Base-by-base conservation (phyloP, 495 filamentous ascomycete genomes). In the Beverwykella pulmonaria region DNA sequence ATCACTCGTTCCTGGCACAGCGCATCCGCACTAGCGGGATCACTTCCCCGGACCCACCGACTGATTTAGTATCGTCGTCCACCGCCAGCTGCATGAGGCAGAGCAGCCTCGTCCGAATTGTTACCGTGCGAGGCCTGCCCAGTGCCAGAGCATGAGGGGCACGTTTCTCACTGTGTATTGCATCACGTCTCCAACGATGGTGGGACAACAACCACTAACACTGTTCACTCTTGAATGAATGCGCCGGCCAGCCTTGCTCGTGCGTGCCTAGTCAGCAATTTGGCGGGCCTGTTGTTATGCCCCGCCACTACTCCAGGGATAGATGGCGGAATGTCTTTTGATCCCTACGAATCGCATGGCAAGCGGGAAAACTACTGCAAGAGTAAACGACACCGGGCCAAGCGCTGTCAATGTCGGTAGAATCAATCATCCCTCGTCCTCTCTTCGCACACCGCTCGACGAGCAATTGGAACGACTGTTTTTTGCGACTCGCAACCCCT, bases 21-120 rank as follows among this genome's bases (percentile, higher is more conserved):
- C 61, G 17, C 19, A 41, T 63, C 62, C 67, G 53, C 39, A 52
- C 49, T 48, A 59, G 32, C 68, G 68, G 59, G 68, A 71, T 64
- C 52, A 61, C 68, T 71, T 71, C 68, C 68, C 68, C 68, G 68
- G 68, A 71, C 68, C 68, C 68, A 71, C 68, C 32, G 23, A 15
- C 46, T 48, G 48, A 55, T 26, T 57, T 70, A 61, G 67, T 44
- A 53, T 26, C 53, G 27, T 46, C 32, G 10, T 48, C 23, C 20
- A 46, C 66, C 63, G 67, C 67, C 65, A 61, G 55, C 56, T 61
- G 67, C 32, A 57, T 41, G n/a, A 23, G 44, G 19, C 17, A 44
- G 58, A 27, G 23, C 27, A 19, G 22, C 41, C 39, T 44, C 39
- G 39, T 44, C 39, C 39, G 39, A 26, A 23, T 20, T 27, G 26